Percentiles rank a stretch among this genome's conserved stretches.
phyloP scores from a whole-genome alignment of 306 rosid species.

The Vicia villosa region DNA sequence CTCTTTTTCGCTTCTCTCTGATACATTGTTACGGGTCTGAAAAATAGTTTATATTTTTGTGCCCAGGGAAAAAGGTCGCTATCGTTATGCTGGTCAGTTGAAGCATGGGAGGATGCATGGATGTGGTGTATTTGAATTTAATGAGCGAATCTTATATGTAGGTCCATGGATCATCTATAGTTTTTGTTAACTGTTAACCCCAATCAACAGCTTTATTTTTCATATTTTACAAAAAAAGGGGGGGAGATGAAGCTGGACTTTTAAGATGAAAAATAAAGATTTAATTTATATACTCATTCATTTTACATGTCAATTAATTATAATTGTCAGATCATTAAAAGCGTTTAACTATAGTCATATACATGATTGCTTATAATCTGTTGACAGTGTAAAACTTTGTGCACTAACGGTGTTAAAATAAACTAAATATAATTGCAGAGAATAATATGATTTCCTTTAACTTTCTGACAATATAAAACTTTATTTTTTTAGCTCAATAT shows the following conservation, averaged over 20 bases:
- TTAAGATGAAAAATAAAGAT: slow-evolving; percentile 20
- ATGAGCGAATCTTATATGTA: slow-evolving; percentile 73
- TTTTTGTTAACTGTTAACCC: slow-evolving; percentile 33
- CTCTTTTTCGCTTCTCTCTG: slow-evolving; percentile 14
- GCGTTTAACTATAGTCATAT: background rate
- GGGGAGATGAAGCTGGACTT: slow-evolving; percentile 24
- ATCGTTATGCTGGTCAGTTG: slow-evolving; percentile 97
- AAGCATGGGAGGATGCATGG: slow-evolving; percentile 98
- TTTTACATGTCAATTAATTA: background rate
- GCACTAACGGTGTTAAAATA: background rate
- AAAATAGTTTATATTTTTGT: slow-evolving; percentile 31
- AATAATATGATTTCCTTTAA: slow-evolving; percentile 24
- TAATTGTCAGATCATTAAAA: background rate
- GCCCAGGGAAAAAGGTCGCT: slow-evolving; percentile 92
- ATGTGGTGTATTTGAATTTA: slow-evolving; percentile 84
- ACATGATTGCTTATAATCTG: background rate
- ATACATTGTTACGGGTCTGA: slow-evolving; percentile 28
- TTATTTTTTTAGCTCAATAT: too few relatives aligned
- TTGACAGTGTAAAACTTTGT: background rate
- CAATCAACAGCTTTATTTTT: slow-evolving; percentile 16
- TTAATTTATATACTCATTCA: background rate
- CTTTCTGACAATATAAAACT: background rate
- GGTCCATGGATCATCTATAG: slow-evolving; percentile 42
- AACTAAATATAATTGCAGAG: slow-evolving; percentile 16
- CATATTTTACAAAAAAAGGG: background rate